These are phyloP conservation scores for Termitomyces sp. DNA, from an alignment of 768 basidiomycete genomes.

Conservation along the genomic window DNA sequence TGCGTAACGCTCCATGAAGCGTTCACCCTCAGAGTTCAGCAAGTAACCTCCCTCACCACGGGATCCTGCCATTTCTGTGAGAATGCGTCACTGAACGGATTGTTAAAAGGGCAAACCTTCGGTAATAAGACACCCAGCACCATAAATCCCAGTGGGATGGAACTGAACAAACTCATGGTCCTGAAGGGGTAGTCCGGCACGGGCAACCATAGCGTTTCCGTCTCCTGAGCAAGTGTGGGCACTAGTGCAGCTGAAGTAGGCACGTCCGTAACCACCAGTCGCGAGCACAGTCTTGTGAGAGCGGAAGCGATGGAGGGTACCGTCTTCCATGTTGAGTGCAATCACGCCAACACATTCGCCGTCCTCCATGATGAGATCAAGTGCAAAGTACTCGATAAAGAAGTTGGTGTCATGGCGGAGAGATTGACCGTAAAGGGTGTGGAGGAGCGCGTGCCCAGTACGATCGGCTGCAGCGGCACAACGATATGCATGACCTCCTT, in stretches of 20 bases:
- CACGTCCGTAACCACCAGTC: slow-evolving; percentile 96
- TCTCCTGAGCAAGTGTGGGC: slow-evolving; percentile 99
- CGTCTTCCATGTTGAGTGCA: slow-evolving; percentile 99
- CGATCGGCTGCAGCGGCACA: slow-evolving; percentile 99
- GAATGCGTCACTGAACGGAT: not conserved
- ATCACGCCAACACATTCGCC: slow-evolving; percentile 99
- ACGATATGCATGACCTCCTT: slow-evolving; percentile 98
- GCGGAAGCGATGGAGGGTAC: slow-evolving; percentile 97
- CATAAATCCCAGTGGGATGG: slow-evolving; percentile 99
- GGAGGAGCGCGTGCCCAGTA: slow-evolving; percentile 96
- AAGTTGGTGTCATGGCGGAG: slow-evolving; percentile 99
- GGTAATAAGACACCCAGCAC: slow-evolving; percentile 97
- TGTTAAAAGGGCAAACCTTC: slow-evolving; percentile 57
- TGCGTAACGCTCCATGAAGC: slow-evolving; percentile 99
- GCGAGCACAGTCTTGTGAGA: slow-evolving; percentile 98
- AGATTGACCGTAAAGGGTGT: slow-evolving; percentile 99
- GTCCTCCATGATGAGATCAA: slow-evolving; percentile 97
- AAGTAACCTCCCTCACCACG: slow-evolving; percentile 99
- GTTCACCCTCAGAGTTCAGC: slow-evolving; percentile 96
- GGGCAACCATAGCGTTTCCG: slow-evolving; percentile 97
- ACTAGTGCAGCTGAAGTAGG: slow-evolving; percentile 98
- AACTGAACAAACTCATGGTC: slow-evolving; percentile 99
- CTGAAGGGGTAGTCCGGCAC: slow-evolving; percentile 95
- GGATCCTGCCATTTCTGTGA: slow-evolving; percentile 56
- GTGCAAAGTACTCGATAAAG: slow-evolving; percentile 99